phyloP scores from a whole-genome alignment of 306 rosid genomes.

The Castanea sativa region DNA sequence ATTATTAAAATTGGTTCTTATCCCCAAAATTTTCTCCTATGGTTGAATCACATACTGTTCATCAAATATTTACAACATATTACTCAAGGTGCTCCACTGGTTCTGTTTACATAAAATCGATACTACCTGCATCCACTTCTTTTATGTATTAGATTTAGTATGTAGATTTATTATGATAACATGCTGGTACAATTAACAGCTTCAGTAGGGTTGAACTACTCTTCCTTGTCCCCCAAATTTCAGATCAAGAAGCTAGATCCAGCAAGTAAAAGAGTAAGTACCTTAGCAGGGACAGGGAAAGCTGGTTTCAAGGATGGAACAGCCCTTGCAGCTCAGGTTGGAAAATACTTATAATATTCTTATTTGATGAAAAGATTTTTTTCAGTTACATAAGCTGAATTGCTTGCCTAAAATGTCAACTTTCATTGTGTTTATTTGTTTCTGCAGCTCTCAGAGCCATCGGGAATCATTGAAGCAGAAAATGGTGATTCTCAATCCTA shows the following conservation, averaged over 20 bases:
- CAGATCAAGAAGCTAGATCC: slow-evolving; percentile 92
- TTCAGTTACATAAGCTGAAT: slow-evolving; percentile 8
- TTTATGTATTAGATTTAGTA: background rate
- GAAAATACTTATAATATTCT: slow-evolving; percentile 11
- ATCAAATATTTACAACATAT: background rate
- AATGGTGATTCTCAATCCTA: slow-evolving; percentile 41
- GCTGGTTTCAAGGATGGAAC: slow-evolving; percentile 85
- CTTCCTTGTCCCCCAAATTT: slow-evolving; percentile 21
- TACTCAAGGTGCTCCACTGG: background rate
- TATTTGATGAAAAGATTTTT: background rate
- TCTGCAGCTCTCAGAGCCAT: slow-evolving; percentile 92
- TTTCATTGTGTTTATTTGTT: slow-evolving; percentile 23
- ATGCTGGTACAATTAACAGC: background rate
- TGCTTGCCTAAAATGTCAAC: slow-evolving; percentile 9
- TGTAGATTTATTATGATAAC: background rate
- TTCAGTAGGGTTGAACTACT: slow-evolving; percentile 10
- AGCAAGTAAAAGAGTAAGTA: slow-evolving; percentile 66
- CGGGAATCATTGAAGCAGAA: slow-evolving; percentile 73
- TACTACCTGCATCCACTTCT: background rate
- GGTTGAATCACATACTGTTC: background rate
- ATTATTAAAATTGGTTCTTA: background rate
- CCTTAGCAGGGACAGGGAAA: slow-evolving; percentile 85
- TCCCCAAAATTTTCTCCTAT: background rate
- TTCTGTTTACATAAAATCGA: background rate
- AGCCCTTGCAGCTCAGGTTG: slow-evolving; percentile 74